Conservation (phyloP, 2,329 filamentous ascomycete species). For the Leptoxyphium fumago region DNA sequence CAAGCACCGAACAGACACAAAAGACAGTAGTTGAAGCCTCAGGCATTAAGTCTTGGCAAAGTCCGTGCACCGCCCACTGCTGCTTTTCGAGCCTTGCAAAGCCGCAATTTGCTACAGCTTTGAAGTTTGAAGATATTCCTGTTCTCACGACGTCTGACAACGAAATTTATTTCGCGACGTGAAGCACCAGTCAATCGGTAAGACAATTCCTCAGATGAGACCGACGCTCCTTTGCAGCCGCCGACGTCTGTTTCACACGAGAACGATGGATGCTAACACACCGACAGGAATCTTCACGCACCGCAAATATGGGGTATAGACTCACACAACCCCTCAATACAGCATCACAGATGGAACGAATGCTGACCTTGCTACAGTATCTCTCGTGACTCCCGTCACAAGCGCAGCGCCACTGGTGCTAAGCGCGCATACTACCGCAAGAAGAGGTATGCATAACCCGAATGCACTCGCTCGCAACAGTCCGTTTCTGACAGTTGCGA, state of each 20-base stretch:
- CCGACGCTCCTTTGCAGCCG: no score
- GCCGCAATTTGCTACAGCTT: background rate
- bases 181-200: background rate
- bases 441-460: conserved; percentile 45
- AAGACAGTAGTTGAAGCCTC: background rate
- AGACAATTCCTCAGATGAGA: background rate
- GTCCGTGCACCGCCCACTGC: background rate
- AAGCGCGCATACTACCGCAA: conserved; percentile 52
- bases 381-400: conserved; percentile 99
- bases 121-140: background rate
- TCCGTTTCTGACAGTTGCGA: conserved; percentile 32
- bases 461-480: conserved; percentile 52
- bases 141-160: background rate
- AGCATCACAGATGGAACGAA: conserved; percentile 2
- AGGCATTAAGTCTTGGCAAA: background rate
- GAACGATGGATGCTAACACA: background rate
- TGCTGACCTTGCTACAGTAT: conserved; percentile 50
- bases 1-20: no score
- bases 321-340: conserved; percentile 9
- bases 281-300: conserved; percentile 26
- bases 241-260: no score
- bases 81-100: background rate
- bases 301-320: conserved; percentile 39
- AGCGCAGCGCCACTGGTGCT: conserved; percentile 97
- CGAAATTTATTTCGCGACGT: background rate